Base-by-base conservation (phyloP, 2,329 filamentous ascomycete genomes). In the Colletotrichum navitas region DNA sequence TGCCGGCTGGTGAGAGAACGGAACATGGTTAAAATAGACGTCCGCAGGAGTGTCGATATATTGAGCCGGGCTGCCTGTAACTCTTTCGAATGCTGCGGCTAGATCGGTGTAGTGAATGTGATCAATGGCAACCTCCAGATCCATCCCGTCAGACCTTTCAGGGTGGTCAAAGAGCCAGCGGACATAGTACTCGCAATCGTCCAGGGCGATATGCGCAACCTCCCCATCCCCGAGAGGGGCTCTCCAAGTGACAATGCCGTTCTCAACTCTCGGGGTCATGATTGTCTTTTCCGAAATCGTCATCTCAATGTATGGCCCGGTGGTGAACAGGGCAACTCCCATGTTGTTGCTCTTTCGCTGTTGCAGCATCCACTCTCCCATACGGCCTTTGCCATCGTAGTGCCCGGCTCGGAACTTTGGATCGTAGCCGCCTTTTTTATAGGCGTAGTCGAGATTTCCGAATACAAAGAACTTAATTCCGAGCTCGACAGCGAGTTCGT, bases 131-230 rank as follows among this genome's bases (percentile, higher is more conserved):
- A 85, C 81, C 49, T 83, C 78, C 11, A 87, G 81, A 64, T 87
- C 79, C 76, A 86, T 75, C 0, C 85, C 85, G 63, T 83, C 82
- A 0, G 83, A 80, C 26, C 80, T 78, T 10, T 81, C 78, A 0
- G 79, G 79, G 73, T 87, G 76, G 70, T 87, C 85, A 63, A 87
- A 86, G 1, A 87, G 77, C 83, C 83, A 87, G 24, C 83, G 79
- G 18, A 81, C 84, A 73, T 86, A 87, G 45, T 80, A 73, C 7
- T 80, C 85, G 70, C 83, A 85, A 74, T 87, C 85, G 29, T 85
- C 84, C 3, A 87, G 80, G 5, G 81, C 75, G 2, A 85, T 81
- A 63, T 84, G 82, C 0, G 80, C 76, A 0, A 86, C 79, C 0
- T 79, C 81, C 1, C 83, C 84, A 24, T 81, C 73, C 2, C 79